Evolutionary conservation across 2,329 filamentous ascomycete species (phyloP), one percentile per base, ranked within the genome.

Genomic region (Magnaporthiopsis rhizophila): DNA sequence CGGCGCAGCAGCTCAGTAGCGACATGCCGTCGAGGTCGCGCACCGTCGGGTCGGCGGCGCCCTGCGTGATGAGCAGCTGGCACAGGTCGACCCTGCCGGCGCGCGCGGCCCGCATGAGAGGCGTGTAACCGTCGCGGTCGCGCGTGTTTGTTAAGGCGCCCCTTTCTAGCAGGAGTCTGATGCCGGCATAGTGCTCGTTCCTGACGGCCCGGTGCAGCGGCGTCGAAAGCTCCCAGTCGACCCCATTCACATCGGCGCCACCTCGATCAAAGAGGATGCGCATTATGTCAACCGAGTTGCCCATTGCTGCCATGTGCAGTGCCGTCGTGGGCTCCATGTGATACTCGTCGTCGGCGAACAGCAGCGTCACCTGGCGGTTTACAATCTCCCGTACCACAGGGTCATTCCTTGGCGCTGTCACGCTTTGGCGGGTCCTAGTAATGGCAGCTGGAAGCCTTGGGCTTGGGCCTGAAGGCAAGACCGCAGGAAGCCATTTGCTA

Each of bases 31-130:
- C 62, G 9, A 38, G 9, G n/a, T 61, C 59, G 58, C 32, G 38
- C 15, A 24, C 3, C 28, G 32, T 11, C 34, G 63, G 8, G 62
- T 58, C 15, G 62, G 12, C 65, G 18, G 59, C 65, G 32, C 63
- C 64, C 38, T 58, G 53, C 3, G 59, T 38, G 34, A 66, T 59
- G 28, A 62, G 34, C 60, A 64, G 63, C 26, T 59, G 59, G 32
- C 62, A 63, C 26, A 60, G 53, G 36, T 59, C 59, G 8, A 62
- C 8, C 6, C 53, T 24, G 21, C 38, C 28, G 28, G 3, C 53
- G 34, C 56, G 64, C 65, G 11, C 63, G 50, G 34, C 58, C 21
- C 56, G 62, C 65, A 65, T 65, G 28, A 67, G 62, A 6, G 65
- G 64, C 58, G 65, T 64, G 28, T 56, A 59, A n/a, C 59, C 56